Conservation (phyloP, 805 yeast genomes). For the Ogataea corticis region DNA sequence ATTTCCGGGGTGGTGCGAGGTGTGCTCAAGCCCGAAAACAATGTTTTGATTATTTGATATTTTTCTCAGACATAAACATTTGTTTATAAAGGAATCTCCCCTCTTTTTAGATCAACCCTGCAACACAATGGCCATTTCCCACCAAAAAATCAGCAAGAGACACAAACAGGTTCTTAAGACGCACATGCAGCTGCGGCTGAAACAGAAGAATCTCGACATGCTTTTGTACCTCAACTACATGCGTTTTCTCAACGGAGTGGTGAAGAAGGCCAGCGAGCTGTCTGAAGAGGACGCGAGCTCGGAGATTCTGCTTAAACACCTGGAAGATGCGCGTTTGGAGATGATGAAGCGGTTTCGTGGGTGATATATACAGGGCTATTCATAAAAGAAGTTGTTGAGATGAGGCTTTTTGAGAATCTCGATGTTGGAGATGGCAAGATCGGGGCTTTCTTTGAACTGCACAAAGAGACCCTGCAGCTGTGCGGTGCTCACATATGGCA, state of each 20-base stretch:
- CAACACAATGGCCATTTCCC: constrained; percentile 10
- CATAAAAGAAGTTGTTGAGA: constrained; percentile 35
- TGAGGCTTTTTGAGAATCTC: constrained; percentile 41
- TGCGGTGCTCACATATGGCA: constrained; percentile 77
- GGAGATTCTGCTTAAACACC: constrained; percentile 43
- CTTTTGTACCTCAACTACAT: constrained; percentile 49
- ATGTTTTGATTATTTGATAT: background rate
- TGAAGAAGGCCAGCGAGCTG: constrained; percentile 39
- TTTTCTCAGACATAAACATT: too few species aligned
- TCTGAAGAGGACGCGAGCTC: constrained; percentile 43
- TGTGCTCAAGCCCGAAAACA: too few species aligned
- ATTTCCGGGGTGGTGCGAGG: too few species aligned
- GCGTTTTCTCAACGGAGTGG: constrained; percentile 44
- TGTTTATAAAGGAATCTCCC: background rate
- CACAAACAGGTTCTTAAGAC: constrained; percentile 15
- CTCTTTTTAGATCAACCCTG: background rate
- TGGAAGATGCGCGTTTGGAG: constrained; percentile 33
- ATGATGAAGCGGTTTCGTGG: constrained; percentile 28
- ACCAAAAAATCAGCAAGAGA: constrained; percentile 16
- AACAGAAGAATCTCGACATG: constrained; percentile 28
- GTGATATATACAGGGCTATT: constrained; percentile 18
- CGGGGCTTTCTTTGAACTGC: constrained; percentile 82
- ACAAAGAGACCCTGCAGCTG: constrained; percentile 95
- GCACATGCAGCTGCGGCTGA: constrained; percentile 9
- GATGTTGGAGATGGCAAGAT: constrained; percentile 69